A percentile compares a stretch with the other conserved stretches of the same genome.
These are phyloP conservation scores for Eucalyptus marginata DNA, from an alignment of 345 rosid species.

Conservation along the genomic window DNA sequence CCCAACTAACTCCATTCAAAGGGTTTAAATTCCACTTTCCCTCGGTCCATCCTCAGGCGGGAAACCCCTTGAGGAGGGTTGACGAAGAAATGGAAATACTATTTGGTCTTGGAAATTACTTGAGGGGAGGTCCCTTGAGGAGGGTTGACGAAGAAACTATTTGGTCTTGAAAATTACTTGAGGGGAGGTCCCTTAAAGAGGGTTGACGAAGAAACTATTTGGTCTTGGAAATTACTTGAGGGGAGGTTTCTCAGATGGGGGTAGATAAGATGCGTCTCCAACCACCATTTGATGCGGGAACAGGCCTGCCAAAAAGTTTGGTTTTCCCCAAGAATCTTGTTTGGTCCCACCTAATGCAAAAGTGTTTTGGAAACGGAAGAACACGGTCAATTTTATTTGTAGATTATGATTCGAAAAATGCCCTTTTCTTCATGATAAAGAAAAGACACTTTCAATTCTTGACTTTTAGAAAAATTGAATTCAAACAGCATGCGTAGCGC, in stretches of 20 bases:
- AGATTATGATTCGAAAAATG: rapidly evolving
- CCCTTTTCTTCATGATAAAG: rapidly evolving
- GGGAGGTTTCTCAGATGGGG: background rate
- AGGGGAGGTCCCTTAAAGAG: no score
- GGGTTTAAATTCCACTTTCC: background rate
- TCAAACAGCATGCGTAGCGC: no score
- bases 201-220: no score
- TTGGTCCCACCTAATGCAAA: background rate
- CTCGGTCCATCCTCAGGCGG: background rate
- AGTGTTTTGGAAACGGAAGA: background rate
- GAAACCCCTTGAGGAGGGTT: background rate
- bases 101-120: background rate
- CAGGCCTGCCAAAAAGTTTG: background rate
- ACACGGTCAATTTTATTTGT: background rate
- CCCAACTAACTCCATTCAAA: background rate
- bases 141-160: no score
- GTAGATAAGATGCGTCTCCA: background rate
- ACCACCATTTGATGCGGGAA: background rate
- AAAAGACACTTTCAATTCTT: background rate
- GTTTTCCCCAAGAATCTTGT: background rate
- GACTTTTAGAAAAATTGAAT: no score
- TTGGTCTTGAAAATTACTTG: no score
- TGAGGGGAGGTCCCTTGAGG: no score
- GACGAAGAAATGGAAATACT: background rate
- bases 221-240: no score